Base-by-base conservation (phyloP, 495 filamentous ascomycete genomes). In the Penicillium silybi region DNA sequence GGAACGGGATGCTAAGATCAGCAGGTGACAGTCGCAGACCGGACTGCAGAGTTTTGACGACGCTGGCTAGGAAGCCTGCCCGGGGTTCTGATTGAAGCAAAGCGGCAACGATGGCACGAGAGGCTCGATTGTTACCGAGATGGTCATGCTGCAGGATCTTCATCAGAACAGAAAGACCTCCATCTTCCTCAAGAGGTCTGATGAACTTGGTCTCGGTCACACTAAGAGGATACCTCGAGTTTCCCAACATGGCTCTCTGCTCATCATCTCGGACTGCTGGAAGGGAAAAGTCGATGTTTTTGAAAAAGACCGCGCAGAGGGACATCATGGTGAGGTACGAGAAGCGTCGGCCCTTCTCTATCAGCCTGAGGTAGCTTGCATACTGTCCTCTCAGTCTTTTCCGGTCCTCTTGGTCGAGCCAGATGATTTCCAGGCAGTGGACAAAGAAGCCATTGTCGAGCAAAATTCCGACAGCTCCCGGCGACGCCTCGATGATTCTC, bases 361-460 rank as follows among this genome's bases (percentile, higher is more conserved):
- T 23, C 19, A 87, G 63, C 1, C 71, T 71, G 46, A 77, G 73
- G 57, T 88, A 81, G 22, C 74, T 74, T 0, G 78, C 67, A 27
- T 80, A 79, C 1, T 79, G 73, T 7, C 65, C 69, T 6, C 75
- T 68, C 38, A 82, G 52, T 32, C 78, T 69, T 42, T 81, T 79
- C 13, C 62, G 59, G 19, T 88, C 74, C 27, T 70, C 64, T 2
- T 68, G 58, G 53, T 90, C 87, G 27, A 85, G 76, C 58, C 72
- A 79, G 37, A 92, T 66, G 7, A 88, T 78, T 57, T 83, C 75
- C 25, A 90, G 48, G 44, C 82, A 79, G 40, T 71, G 78, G 35
- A 65, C 64, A 16, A 90, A 66, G 53, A 83, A 82, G 1, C 74
- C 76, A 39, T 66, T 71, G 25, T 77, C 71, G 19, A 90, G 72